These are phyloP conservation scores for thale cress (Arabidopsis thaliana) DNA, from an alignment of 345 rosid genomes.

Conservation along the genomic window TAIR10.1 NC_003076.8:4435001-4435500, in stretches of 20 bases:
- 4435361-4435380: neutral
- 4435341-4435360: neutral
- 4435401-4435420: conserved; percentile 10
- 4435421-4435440: neutral
- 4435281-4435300: conserved; percentile 72
- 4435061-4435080: neutral
- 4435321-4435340: neutral
- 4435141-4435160: conserved; percentile 19
- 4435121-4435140: conserved; percentile 9
- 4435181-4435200: neutral
- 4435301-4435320: conserved; percentile 78
- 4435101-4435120: neutral
- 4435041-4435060: conserved; percentile 3
- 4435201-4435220: conserved; percentile 31
- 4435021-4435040: neutral
- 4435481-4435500: conserved; percentile 3
- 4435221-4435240: conserved; percentile 87
- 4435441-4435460: conserved; percentile 5
- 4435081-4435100: conserved; percentile 1
- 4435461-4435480: conserved; percentile 1
- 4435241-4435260: conserved; percentile 76
- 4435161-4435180: neutral
- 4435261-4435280: conserved; percentile 79
- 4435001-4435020: neutral
- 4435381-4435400: conserved; percentile 5